Evolutionary conservation across 2,329 filamentous ascomycete species (phyloP).

Genomic region (Xylaria sp.): DNA sequence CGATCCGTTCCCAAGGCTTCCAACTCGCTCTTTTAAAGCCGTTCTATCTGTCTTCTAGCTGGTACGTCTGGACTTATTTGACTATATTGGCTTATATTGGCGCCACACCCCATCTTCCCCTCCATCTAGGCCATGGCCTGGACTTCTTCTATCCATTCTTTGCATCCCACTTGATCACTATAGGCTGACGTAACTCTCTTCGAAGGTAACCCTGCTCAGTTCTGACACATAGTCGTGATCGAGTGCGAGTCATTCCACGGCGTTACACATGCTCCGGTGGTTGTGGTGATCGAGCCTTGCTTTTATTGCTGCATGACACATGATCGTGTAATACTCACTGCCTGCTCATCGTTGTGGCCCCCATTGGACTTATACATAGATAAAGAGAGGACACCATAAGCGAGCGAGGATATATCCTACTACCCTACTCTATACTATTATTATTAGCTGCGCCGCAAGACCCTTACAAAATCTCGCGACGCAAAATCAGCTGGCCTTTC

Average conservation of each 20-base stretch:
- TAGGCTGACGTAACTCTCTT: slow-evolving; percentile 34
- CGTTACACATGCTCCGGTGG: slow-evolving; percentile 11
- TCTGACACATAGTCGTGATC: slow-evolving; percentile 9
- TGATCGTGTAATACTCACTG: slow-evolving; percentile 28
- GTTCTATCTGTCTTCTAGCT: neutral
- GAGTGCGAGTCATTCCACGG: slow-evolving; percentile 26
- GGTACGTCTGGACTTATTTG: slow-evolving; percentile 24
- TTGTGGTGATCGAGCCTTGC: slow-evolving; percentile 21
- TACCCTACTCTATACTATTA: slow-evolving; percentile 8
- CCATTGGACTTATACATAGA: slow-evolving; percentile 25
- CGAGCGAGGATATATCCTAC: slow-evolving; percentile 16
- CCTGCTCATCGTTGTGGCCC: slow-evolving; percentile 14
- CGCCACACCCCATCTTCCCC: slow-evolving; percentile 2
- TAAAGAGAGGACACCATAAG: slow-evolving; percentile 29
- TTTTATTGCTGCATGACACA: slow-evolving; percentile 39
- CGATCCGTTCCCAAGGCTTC: slow-evolving; percentile 6
- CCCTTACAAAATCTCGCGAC: neutral
- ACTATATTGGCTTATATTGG: slow-evolving; percentile 2
- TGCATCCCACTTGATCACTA: slow-evolving; percentile 23
- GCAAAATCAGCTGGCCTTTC: neutral
- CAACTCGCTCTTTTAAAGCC: neutral
- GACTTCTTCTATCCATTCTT: slow-evolving; percentile 1
- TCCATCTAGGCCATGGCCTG: neutral
- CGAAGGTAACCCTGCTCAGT: slow-evolving; percentile 21
- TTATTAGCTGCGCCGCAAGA: neutral